Base-by-base conservation (phyloP, 2,329 filamentous ascomycete species). In the Penicillium occitanis region DNA sequence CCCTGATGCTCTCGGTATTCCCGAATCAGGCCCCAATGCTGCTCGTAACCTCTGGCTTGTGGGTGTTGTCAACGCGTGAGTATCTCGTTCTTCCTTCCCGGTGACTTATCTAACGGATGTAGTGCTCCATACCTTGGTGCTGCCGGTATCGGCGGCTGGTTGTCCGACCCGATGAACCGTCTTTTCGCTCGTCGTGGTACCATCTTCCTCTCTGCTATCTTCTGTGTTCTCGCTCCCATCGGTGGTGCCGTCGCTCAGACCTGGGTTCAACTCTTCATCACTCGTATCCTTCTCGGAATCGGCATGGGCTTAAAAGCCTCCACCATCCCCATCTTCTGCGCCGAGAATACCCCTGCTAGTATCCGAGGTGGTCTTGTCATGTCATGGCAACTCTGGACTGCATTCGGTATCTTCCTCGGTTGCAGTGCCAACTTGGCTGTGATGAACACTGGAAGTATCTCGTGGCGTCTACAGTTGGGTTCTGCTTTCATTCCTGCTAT, bases 141-240 rank as follows among this genome's bases (percentile, higher is more conserved):
- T 70, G 79, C 81, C 2, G 79, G 79, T 66, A 77, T 86, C 79
- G 87, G 87, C 4, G 88, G 87, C 73, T 90, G 88, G 88, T 76
- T 89, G 14, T 88, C 88, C 0, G 89, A 91, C 68, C 87, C 87
- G 0, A 70, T 87, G 13, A 90, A 90, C 71, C 77, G 85, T 48
- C 77, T 77, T 11, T 70, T 87, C 33, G 88, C 87, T 44, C 86
- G 88, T 46, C 85, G 87, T 61, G 86, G 87, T 11, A 85, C 86
- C 55, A 90, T 90, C 67, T 90, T 90, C 72, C 74, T 88, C 55
- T 83, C 84, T 6, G 86, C 85, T 13, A 77, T 88, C 70, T 88
- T 90, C 73, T 89, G 86, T 73, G 79, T 91, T 35, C 83, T 90
- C 73, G 83, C 90, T 1, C 87, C 90, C 1, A 86, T 93, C 68